Percentiles rank a stretch among this genome's conserved stretches.
Evolutionary conservation across 192 early-diverging fungal genomes (phyloP).

Genomic region (Linnemannia elongata): DNA sequence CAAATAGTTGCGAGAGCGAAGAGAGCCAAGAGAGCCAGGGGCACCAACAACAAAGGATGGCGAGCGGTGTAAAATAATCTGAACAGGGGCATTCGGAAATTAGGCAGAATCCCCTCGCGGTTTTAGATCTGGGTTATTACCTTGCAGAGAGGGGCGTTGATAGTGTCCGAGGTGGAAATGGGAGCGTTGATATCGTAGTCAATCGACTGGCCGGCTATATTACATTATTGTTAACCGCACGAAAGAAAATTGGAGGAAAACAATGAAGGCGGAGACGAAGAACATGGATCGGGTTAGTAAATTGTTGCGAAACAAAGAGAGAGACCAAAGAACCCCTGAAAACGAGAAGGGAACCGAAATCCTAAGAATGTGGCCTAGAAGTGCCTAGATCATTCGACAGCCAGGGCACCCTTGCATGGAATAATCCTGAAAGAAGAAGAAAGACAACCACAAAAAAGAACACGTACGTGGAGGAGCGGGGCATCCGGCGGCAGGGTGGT

Average conservation of each 20-base stretch:
- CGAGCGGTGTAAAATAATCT: neutral
- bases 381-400: neutral
- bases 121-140: neutral
- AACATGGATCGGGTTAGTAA: neutral
- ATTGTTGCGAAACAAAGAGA: neutral
- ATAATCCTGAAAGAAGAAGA: neutral
- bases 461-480: conserved; percentile 54
- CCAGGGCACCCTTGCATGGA: neutral
- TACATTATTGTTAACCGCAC: neutral
- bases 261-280: neutral
- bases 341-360: neutral
- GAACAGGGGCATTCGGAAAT: neutral
- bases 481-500: conserved; percentile 56
- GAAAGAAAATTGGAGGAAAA: neutral
- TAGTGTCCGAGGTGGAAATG: conserved; percentile 39
- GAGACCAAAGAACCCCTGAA: neutral
- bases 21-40: neutral
- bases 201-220: conserved; percentile 45
- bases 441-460: neutral
- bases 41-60: neutral
- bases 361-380: neutral
- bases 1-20: neutral
- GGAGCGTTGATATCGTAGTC: conserved; percentile 66
- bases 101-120: neutral
- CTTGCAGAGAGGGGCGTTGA: conserved; percentile 63